phyloP scores from a whole-genome alignment of 371 early-diverging fungal species.

The Mucor ambiguus region DNA sequence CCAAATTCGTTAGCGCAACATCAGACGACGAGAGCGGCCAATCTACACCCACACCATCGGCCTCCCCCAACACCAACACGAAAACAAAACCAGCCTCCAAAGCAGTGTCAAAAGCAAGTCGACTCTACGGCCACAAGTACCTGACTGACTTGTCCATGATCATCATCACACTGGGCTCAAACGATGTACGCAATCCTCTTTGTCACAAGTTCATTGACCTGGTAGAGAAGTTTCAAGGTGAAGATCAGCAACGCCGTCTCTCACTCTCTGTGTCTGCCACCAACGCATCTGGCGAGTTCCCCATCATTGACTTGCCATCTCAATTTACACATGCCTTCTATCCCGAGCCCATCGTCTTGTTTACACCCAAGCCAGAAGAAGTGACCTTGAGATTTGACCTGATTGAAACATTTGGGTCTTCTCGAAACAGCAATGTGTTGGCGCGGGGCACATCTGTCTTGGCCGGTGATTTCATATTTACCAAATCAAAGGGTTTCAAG shows the following conservation, averaged over 20 bases:
- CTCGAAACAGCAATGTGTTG: conserved; percentile 42
- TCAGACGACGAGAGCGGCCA: conserved; percentile 9
- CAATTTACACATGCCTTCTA: conserved; percentile 32
- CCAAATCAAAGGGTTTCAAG: conserved; percentile 44
- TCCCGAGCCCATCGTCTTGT: conserved; percentile 67
- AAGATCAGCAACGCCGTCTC: conserved; percentile 44
- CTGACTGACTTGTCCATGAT: conserved; percentile 67
- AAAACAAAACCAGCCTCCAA: conserved; percentile 18
- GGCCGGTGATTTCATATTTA: conserved; percentile 49
- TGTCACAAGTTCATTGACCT: conserved; percentile 30
- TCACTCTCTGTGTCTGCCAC: conserved; percentile 65
- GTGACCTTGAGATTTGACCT: conserved; percentile 66
- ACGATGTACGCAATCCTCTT: conserved; percentile 60
- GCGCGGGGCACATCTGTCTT: conserved; percentile 65
- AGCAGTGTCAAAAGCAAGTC: conserved; percentile 39
- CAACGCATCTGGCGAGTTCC: conserved; percentile 64
- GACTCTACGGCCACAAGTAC: conserved; percentile 69
- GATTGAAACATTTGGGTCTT: conserved; percentile 63
- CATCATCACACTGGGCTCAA: conserved; percentile 69
- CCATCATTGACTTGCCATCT: conserved; percentile 64
- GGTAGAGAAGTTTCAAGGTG: conserved; percentile 27
- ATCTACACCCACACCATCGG: background rate
- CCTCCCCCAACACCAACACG: background rate
- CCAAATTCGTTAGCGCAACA: background rate
- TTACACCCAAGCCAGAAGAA: conserved; percentile 54